Evolutionary conservation across 2,329 filamentous ascomycete species (phyloP).

Genomic region (Rutstroemia sydowiana): DNA sequence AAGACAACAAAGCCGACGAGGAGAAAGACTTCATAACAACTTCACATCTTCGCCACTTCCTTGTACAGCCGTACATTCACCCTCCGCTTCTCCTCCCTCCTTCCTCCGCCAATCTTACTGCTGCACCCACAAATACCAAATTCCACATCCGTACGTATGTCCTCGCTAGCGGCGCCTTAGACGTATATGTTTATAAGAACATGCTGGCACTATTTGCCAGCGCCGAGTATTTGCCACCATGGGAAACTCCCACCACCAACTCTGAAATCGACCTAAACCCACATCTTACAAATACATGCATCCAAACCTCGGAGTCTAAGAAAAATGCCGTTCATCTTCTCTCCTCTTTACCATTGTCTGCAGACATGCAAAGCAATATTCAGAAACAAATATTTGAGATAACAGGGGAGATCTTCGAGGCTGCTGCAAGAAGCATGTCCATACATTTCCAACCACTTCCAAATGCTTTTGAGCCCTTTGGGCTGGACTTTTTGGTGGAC

Average conservation of each 20-base stretch:
- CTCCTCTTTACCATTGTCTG: constrained; percentile 50
- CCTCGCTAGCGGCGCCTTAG: constrained; percentile 68
- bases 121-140: constrained; percentile 55
- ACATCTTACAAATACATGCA: constrained; percentile 92
- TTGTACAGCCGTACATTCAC: constrained; percentile 91
- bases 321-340: constrained; percentile 67
- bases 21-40: constrained; percentile 57
- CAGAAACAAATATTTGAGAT: constrained; percentile 67
- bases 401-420: constrained; percentile 76
- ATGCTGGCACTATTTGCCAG: constrained; percentile 94
- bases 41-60: constrained; percentile 89
- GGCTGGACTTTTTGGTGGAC: constrained; percentile 84
- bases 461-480: constrained; percentile 88
- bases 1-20: constrained; percentile 35
- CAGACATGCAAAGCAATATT: constrained; percentile 43
- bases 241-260: constrained; percentile 28
- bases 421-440: constrained; percentile 73
- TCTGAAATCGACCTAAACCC: constrained; percentile 48
- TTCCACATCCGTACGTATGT: constrained; percentile 96
- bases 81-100: constrained; percentile 63
- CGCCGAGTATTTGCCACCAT: constrained; percentile 62
- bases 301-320: constrained; percentile 53
- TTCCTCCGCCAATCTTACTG: background rate
- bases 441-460: constrained; percentile 86
- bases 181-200: constrained; percentile 76